Conservation (phyloP, 805 yeast genomes). For the Saccharomycopsis oosterbeekiorum region DNA sequence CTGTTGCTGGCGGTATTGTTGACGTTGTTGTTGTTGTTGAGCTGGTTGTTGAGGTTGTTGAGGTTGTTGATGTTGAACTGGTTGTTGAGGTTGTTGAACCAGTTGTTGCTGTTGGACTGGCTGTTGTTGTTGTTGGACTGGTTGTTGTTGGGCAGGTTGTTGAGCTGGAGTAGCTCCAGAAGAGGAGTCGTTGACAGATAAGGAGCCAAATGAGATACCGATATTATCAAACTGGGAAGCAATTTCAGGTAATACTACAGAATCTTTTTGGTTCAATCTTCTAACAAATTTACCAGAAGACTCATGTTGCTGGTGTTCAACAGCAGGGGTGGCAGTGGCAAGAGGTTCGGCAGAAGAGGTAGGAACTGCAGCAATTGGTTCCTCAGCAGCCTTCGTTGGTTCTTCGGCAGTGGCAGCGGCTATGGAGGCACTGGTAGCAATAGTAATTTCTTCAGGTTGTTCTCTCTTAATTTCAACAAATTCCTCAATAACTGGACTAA, state of each 20-base stretch:
- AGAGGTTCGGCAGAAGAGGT: conserved; percentile 1
- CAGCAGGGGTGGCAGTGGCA: conserved; percentile 1
- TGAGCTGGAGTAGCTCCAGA: conserved; percentile 16
- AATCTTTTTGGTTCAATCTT: conserved; percentile 32
- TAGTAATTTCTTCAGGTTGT: conserved; percentile 7
- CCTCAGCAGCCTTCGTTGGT: not conserved
- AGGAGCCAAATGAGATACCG: conserved; percentile 57
- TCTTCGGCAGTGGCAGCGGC: conserved; percentile 17
- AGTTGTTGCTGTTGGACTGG: conserved; percentile 18
- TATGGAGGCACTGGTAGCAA: conserved; percentile 10
- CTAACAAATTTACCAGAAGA: conserved; percentile 25
- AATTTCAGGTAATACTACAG: conserved; percentile 45
- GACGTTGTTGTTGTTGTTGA: conserved; percentile 20
- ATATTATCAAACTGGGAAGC: conserved; percentile 30
- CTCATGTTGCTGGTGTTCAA: conserved; percentile 15
- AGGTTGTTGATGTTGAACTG: conserved; percentile 8
- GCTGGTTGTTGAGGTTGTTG: conserved; percentile 17
- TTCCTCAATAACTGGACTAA: conserved; percentile 12
- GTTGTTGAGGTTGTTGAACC: conserved; percentile 18
- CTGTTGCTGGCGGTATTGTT: conserved; percentile 22
- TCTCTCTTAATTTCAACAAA: conserved; percentile 5
- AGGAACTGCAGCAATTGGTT: not conserved
- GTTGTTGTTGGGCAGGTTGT: conserved; percentile 12
- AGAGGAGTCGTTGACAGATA: conserved; percentile 32
- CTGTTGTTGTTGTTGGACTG: conserved; percentile 20